These are phyloP conservation scores for Skeletonema tropicum DNA, from an alignment of 108 stramenopile genomes.

Conservation along the genomic window DNA sequence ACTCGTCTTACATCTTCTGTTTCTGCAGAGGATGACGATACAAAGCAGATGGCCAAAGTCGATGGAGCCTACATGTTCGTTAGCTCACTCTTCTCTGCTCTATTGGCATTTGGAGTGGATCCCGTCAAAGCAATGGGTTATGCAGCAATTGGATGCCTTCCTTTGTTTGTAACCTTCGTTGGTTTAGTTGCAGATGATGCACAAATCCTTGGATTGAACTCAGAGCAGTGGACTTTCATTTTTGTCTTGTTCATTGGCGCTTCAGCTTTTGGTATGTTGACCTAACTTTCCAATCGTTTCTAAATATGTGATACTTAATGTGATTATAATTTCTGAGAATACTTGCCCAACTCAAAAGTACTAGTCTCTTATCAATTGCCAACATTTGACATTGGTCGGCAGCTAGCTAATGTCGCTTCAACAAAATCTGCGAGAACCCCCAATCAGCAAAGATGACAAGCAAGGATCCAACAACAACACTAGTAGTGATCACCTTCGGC, in stretches of 20 bases:
- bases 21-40: constrained; percentile 18
- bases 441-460: constrained; percentile 85
- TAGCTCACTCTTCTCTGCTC: constrained; percentile 25
- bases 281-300: neutral
- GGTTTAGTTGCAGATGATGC: constrained; percentile 9
- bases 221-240: constrained; percentile 11
- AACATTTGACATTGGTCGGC: neutral
- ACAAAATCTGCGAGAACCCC: constrained; percentile 73
- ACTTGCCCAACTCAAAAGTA: neutral
- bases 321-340: neutral
- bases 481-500: constrained; percentile 74
- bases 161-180: constrained; percentile 7
- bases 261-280: constrained; percentile 32
- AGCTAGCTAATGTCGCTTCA: constrained; percentile 6
- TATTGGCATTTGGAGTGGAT: constrained; percentile 22
- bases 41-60: constrained; percentile 25
- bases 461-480: constrained; percentile 69
- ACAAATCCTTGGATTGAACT: constrained; percentile 15
- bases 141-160: constrained; percentile 12
- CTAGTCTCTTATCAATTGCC: neutral
- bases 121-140: constrained; percentile 25
- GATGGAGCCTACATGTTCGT: constrained; percentile 36
- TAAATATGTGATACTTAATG: neutral
- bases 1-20: neutral
- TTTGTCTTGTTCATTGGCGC: constrained; percentile 13